These are phyloP conservation scores for Backusella circina DNA, from an alignment of 192 early-diverging fungal species.

Conservation along the genomic window DNA sequence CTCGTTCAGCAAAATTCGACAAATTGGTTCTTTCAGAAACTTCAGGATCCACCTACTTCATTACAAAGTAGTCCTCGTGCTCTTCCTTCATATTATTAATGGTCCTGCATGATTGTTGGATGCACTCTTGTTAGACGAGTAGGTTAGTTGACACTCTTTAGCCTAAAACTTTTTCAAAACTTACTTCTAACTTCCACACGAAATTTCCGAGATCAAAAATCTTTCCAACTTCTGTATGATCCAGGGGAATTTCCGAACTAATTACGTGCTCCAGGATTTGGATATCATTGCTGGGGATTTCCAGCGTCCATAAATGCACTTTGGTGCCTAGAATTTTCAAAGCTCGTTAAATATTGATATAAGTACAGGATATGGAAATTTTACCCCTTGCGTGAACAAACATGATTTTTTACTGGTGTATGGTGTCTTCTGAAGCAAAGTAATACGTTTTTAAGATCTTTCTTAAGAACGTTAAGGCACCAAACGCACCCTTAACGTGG, in stretches of 20 bases:
- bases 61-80: not conserved
- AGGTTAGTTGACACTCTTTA: not conserved
- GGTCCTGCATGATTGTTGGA: not conserved
- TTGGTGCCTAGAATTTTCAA: not conserved
- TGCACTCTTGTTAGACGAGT: not conserved
- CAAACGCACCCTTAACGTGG: not conserved
- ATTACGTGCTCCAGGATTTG: not conserved
- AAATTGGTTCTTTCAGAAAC: not conserved
- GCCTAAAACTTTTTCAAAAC: not conserved
- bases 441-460: not conserved
- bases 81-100: not conserved
- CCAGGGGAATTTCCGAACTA: not conserved
- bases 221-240: not conserved
- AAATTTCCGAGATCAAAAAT: not conserved
- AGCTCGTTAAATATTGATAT: not conserved
- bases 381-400: not conserved
- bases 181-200: not conserved
- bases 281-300: not conserved
- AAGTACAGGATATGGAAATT: not conserved
- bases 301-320: not conserved
- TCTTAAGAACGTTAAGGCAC: not conserved
- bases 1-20: not conserved
- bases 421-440: not conserved
- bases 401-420: not conserved
- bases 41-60: not conserved